These are phyloP conservation scores for Eucalyptus urophylla DNA, from an alignment of 345 rosid species.

Conservation along the genomic window DNA sequence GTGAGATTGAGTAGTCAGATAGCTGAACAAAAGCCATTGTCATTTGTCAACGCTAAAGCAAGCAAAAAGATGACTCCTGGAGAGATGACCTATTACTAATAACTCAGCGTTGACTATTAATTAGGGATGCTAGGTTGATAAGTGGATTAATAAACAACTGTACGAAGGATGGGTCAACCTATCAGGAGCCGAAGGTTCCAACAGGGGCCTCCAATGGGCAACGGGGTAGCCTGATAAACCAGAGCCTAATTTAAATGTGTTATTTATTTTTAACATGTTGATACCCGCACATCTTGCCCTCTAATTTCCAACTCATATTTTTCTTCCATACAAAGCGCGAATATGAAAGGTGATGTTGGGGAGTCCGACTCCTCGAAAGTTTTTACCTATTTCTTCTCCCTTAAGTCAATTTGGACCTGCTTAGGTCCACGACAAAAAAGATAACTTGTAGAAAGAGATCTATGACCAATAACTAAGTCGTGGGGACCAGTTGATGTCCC, in stretches of 20 bases:
- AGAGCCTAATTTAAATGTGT: accelerated
- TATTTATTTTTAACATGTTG: too few relatives aligned
- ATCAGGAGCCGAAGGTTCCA: accelerated
- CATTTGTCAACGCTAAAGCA: neutral
- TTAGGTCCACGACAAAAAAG: too few relatives aligned
- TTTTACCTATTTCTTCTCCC: too few relatives aligned
- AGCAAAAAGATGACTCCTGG: neutral
- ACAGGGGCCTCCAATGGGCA: too few relatives aligned
- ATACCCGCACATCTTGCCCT: accelerated
- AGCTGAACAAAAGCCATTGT: neutral
- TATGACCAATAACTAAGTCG: too few relatives aligned
- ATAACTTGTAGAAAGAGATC: too few relatives aligned
- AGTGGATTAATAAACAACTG: accelerated
- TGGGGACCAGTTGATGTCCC: neutral
- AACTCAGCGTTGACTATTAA: neutral
- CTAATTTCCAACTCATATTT: accelerated
- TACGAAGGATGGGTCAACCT: too few relatives aligned
- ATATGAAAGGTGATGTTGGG: too few relatives aligned
- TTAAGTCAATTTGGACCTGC: too few relatives aligned
- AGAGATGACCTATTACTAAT: neutral
- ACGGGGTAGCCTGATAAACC: accelerated
- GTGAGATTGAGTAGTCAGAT: neutral
- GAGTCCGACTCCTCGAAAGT: accelerated
- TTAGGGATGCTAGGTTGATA: too few relatives aligned
- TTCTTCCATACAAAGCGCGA: accelerated